Evolutionary conservation across 164 flowering plant genomes (phyloP).

Genomic region (Brasenia schreberi): DNA sequence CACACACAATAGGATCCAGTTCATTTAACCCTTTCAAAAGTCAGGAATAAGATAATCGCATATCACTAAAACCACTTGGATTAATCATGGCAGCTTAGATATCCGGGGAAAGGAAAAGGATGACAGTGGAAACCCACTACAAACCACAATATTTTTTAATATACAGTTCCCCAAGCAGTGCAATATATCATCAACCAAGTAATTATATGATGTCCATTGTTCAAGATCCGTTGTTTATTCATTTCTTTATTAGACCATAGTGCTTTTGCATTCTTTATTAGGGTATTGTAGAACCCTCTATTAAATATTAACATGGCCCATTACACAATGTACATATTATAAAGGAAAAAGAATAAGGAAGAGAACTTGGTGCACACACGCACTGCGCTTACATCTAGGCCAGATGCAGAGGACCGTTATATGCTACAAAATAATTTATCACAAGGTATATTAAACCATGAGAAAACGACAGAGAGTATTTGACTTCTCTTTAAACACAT

Average conservation of each 20-base stretch:
- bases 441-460: too few relatives aligned
- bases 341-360: not conserved
- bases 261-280: not conserved
- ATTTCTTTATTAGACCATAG: too few relatives aligned
- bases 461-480: not conserved
- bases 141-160: not conserved
- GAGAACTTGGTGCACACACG: not conserved
- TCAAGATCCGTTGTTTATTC: not conserved
- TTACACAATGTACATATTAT: not conserved
- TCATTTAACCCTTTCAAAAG: not conserved
- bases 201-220: not conserved
- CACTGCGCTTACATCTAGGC: not conserved
- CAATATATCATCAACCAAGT: not conserved
- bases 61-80: not conserved
- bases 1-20: not conserved
- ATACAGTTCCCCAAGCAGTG: too few relatives aligned
- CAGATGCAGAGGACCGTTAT: not conserved
- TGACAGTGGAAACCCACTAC: not conserved
- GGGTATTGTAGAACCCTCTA: too few relatives aligned
- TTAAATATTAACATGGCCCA: not conserved
- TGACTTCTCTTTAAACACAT: not conserved
- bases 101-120: not conserved
- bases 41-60: not conserved
- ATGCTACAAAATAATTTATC: not conserved
- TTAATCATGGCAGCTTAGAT: not conserved